Evolutionary conservation across 73 alveolate species (phyloP).

Genomic region (Tetrahymena malaccensis): DNA sequence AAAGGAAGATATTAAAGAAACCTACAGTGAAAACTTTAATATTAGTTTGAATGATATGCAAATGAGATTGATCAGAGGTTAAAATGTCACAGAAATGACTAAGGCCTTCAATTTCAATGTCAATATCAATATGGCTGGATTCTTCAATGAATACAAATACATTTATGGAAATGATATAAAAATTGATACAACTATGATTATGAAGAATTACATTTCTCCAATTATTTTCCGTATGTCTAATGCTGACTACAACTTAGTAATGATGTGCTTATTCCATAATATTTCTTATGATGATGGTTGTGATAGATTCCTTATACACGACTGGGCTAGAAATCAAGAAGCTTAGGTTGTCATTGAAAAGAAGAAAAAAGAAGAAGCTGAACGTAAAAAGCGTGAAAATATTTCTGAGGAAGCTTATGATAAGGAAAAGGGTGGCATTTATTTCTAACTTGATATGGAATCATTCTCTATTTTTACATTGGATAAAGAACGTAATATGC

Average conservation of each 20-base stretch:
- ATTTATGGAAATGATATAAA: constrained; percentile 13
- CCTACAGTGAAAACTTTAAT: constrained; percentile 10
- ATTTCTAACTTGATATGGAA: constrained; percentile 32
- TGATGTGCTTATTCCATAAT: constrained; percentile 42
- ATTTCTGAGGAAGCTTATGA: neutral
- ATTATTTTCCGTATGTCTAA: constrained; percentile 27
- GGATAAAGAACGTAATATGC: neutral
- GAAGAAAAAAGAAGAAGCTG: neutral
- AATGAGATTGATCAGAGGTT: neutral
- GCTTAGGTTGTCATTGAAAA: neutral
- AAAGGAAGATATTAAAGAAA: neutral
- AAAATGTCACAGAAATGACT: constrained; percentile 17
- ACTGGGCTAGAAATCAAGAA: neutral
- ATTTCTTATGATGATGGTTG: constrained; percentile 44
- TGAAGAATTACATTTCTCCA: constrained; percentile 10
- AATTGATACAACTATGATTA: neutral
- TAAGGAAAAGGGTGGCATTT: neutral
- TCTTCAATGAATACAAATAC: constrained; percentile 1
- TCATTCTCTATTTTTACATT: neutral
- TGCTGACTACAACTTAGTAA: constrained; percentile 20
- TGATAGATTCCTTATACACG: neutral
- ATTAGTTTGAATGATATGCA: constrained; percentile 18
- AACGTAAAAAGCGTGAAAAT: neutral
- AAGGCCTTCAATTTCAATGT: constrained; percentile 35
- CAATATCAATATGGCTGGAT: constrained; percentile 3